Base-by-base conservation (phyloP, 352 stramenopile species). In the Globisporangium spinosum region DNA sequence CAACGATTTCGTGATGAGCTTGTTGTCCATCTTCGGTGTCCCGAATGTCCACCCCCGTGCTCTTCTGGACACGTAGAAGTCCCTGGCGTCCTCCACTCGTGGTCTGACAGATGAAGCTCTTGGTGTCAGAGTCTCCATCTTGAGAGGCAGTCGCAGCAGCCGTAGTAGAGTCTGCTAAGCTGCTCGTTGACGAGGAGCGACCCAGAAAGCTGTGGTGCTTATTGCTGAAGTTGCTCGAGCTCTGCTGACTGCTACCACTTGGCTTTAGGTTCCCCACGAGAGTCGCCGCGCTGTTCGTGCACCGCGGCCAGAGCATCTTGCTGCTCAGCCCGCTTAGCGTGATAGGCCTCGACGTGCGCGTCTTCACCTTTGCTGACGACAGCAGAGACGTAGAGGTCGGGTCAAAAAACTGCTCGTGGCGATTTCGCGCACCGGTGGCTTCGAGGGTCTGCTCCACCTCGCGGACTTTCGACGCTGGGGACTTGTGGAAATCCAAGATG, bases 401-500 rank as follows among this genome's bases (percentile, higher is more conserved):
- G 7, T 51, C 65, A 17, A 58, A 29, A 40, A 67, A 70, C 20
- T 66, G 70, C 12, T 61, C 54, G 15, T 55, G 72, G 17, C 71
- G 73, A 59, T 72, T 65, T 7, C 67, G 68, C 13, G 82, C 77
- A 20, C 83, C 85, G 3, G 79, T 78, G 9, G 69, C 64, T 35
- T 85, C 76, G 49, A 94, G 77, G 27, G 79, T 77, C n/a, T 76
- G 71, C 64, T 91, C 79, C 3, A 91, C 69, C n/a, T 85, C 76
- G 17, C 72, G 64, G 1, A 77, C 70, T 59, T 78, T 80, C 58
- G 70, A 70, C 0, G 78, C 64, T n/a, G 75, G 73, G 10, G 78
- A 86, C 32, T 76, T 75, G 68, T 94, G 84, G 55, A 88, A 92
- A 62, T 94, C 84, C 40, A 94, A 68, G 60, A 94, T 88, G 32